These are phyloP conservation scores for Alternaria sp. DNA, from an alignment of 2,329 filamentous ascomycete genomes.

Conservation along the genomic window DNA sequence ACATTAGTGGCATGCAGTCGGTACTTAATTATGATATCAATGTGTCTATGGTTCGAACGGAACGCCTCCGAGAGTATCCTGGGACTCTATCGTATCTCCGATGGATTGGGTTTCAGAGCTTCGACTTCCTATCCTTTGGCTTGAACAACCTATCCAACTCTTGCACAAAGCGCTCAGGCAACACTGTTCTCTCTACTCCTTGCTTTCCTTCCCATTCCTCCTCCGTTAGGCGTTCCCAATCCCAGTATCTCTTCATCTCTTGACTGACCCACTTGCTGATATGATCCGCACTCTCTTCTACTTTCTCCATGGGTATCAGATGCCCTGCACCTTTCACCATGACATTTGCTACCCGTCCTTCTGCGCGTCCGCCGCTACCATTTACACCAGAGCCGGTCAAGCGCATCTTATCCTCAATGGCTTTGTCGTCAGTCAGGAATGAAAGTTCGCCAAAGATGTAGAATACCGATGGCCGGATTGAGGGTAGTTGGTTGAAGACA, in stretches of 20 bases:
- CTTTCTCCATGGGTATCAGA: constrained; percentile 83
- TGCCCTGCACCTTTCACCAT: constrained; percentile 75
- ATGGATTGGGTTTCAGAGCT: constrained; percentile 20
- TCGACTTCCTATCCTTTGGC: constrained; percentile 33
- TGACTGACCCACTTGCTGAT: constrained; percentile 51
- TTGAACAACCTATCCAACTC: constrained; percentile 36
- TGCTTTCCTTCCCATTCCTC: constrained; percentile 43
- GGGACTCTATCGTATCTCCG: background rate
- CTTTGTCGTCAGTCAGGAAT: constrained; percentile 61
- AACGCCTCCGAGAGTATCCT: background rate
- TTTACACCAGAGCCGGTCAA: constrained; percentile 72
- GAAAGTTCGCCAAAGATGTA: constrained; percentile 69
- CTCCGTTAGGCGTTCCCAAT: constrained; percentile 42
- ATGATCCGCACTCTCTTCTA: constrained; percentile 70
- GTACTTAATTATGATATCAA: background rate
- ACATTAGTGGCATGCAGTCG: background rate
- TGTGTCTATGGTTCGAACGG: background rate
- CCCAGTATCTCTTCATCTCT: constrained; percentile 51
- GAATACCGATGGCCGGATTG: constrained; percentile 70
- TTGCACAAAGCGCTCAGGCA: constrained; percentile 41
- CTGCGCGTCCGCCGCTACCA: constrained; percentile 71
- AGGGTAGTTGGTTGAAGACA: constrained; percentile 66
- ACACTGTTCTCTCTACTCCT: constrained; percentile 40
- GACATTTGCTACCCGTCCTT: constrained; percentile 73
- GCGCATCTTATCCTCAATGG: constrained; percentile 67